Conservation (phyloP, 371 early-diverging fungal genomes). For the Haplosporangium sp. region DNA sequence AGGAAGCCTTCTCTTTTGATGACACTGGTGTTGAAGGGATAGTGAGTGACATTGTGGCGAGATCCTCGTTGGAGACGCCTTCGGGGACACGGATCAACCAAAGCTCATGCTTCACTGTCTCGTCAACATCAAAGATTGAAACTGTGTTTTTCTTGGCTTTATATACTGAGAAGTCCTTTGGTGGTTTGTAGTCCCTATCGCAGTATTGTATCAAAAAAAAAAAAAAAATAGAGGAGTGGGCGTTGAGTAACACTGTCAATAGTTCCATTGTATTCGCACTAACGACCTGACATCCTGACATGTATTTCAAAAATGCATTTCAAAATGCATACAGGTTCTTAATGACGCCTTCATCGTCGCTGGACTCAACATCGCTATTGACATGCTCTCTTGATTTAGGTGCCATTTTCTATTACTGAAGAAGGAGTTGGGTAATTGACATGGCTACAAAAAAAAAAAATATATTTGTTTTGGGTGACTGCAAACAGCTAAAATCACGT, state of each 20-base stretch:
- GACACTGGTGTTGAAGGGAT: constrained; percentile 20
- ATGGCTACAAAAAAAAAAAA: background rate
- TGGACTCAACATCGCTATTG: constrained; percentile 41
- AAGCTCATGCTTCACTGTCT: constrained; percentile 38
- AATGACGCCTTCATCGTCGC: constrained; percentile 44
- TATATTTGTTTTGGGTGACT: constrained; percentile 4
- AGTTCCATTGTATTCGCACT: background rate
- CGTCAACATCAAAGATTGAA: constrained; percentile 41
- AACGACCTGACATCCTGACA: background rate
- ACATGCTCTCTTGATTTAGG: constrained; percentile 41
- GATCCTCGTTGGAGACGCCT: constrained; percentile 50
- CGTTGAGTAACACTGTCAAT: background rate
- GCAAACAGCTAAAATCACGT: background rate
- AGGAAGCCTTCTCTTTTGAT: constrained; percentile 11
- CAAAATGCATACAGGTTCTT: constrained; percentile 45
- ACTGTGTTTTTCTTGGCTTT: constrained; percentile 25
- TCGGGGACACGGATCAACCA: constrained; percentile 56
- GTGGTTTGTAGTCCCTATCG: constrained; percentile 51
- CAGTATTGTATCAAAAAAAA: background rate
- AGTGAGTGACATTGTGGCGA: constrained; percentile 39
- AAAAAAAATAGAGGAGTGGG: background rate
- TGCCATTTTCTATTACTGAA: constrained; percentile 22
- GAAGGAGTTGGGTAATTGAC: background rate
- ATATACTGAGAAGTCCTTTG: constrained; percentile 40
- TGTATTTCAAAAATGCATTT: background rate